Base-by-base conservation (phyloP, 2,329 filamentous ascomycete species). In the Camptophora hylomeconis region DNA sequence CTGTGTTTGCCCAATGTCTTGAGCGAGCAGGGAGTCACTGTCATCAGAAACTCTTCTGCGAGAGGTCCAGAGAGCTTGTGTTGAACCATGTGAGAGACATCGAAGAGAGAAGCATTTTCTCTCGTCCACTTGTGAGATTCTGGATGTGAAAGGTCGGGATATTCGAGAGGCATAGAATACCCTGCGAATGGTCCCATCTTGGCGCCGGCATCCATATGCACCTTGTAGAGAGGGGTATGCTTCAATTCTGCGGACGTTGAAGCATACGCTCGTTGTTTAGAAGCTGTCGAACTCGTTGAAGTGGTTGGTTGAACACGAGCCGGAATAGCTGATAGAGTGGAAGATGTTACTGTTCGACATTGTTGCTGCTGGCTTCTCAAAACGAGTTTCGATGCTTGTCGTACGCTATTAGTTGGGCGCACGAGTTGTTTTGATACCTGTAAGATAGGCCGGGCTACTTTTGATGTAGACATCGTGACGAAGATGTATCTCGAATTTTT, bases 141-240 rank as follows among this genome's bases (percentile, higher is more conserved):
- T 42, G 72, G 67, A 39, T 94, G 78, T 44, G 78, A 76, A 41
- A 80, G 67, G 41, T 75, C 70, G 18, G 67, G 58, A 61, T 95
- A 98, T 55, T 89, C 80, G 24, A 98, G 75, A 5, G 89, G 89
- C 83, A 98, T 94, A 45, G 72, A 66, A 61, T 77, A 93, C 42
- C 83, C 84, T 39, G 81, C 87, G 57, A 94, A 98, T n/a, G 83
- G 81, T 27, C 94, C 87, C 73, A 95, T 89, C 61, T 92, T 94
- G 42, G 70, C 89, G 43, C 82, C 82, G 50, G 81, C 65, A 34
- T 71, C 66, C 38, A 86, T 48, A 54, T 92, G 80, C 13, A 92
- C 62, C 45, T 83, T 75, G 54, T 87, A 80, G 13, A 94, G 65
- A 16, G 77, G 74, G 3, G 82, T 92, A 57, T 51, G 51, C 19